These are phyloP conservation scores for Thuidium tamariscinum DNA, from an alignment of 225 moss, liverwort and hornwort species.

Conservation along the genomic window DNA sequence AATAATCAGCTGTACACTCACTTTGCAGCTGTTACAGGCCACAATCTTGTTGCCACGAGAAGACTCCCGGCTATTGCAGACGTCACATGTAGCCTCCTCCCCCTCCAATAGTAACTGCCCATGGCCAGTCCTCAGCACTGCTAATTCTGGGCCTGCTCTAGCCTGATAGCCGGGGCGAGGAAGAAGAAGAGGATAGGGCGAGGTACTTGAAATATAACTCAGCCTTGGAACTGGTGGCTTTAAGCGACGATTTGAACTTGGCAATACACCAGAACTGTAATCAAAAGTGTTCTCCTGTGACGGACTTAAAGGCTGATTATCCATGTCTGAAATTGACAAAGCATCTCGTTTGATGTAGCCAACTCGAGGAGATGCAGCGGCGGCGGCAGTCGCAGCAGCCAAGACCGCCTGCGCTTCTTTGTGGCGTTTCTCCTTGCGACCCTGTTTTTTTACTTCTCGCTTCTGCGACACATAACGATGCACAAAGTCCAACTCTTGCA, in stretches of 20 bases:
- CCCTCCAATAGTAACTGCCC: slow-evolving; percentile 15
- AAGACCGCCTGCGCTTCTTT: slow-evolving; percentile 63
- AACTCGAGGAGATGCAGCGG: slow-evolving; percentile 61
- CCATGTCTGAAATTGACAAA: slow-evolving; percentile 25
- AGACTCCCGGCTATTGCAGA: slow-evolving; percentile 47
- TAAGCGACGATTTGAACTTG: slow-evolving; percentile 29
- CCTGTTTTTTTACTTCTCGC: slow-evolving; percentile 53
- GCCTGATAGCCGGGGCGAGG: slow-evolving; percentile 37
- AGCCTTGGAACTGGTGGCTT: slow-evolving; percentile 54
- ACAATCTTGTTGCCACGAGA: slow-evolving; percentile 48
- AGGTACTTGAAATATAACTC: slow-evolving; percentile 9
- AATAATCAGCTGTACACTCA: slow-evolving; percentile 6
- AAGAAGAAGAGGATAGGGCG: slow-evolving; percentile 15
- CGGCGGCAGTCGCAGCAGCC: slow-evolving; percentile 64
- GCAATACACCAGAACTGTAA: slow-evolving; percentile 17
- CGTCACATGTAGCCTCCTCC: slow-evolving; percentile 36
- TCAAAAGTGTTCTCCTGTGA: slow-evolving; percentile 19
- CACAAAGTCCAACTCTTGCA: slow-evolving; percentile 41
- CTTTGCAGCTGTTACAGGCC: slow-evolving; percentile 52
- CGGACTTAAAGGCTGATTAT: slow-evolving; percentile 24
- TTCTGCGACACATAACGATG: slow-evolving; percentile 46
- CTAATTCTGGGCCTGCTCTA: slow-evolving; percentile 29
- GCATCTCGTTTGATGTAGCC: slow-evolving; percentile 56
- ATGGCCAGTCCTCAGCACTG: slow-evolving; percentile 19
- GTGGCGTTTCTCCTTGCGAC: slow-evolving; percentile 59